phyloP scores from a whole-genome alignment of 768 basidiomycete species.

The Lactarius tabidus region DNA sequence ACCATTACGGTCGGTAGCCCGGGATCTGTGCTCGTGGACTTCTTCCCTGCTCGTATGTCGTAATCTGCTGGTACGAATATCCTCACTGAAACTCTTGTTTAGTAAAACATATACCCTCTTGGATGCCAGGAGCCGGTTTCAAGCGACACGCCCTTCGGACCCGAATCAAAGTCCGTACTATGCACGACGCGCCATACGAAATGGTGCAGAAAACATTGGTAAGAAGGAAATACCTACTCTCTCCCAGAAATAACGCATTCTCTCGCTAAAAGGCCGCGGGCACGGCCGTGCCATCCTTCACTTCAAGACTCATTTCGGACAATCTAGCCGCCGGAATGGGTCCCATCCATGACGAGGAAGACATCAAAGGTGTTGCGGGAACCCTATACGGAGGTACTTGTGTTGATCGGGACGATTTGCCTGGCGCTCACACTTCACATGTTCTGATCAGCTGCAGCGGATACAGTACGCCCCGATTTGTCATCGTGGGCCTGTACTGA shows the following conservation, averaged over 20 bases:
- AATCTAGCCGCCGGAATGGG: conserved; percentile 12
- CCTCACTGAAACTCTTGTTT: neutral
- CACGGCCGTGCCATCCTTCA: conserved; percentile 25
- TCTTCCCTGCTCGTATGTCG: conserved; percentile 33
- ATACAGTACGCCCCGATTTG: conserved; percentile 18
- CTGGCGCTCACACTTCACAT: conserved; percentile 21
- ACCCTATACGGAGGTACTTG: conserved; percentile 22
- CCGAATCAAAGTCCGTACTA: conserved; percentile 21
- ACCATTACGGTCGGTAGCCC: conserved; percentile 28
- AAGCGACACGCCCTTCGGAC: conserved; percentile 25
- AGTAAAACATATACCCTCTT: conserved; percentile 25
- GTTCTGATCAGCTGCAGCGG: conserved; percentile 23
- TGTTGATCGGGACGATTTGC: neutral
- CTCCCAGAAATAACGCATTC: neutral
- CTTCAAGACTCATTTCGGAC: conserved; percentile 22
- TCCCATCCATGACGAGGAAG: conserved; percentile 19
- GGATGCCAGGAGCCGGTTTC: conserved; percentile 28
- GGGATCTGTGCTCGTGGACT: conserved; percentile 34
- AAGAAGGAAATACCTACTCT: neutral
- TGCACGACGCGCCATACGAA: conserved; percentile 25
- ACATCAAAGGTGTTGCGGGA: conserved; percentile 26
- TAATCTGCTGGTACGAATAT: neutral
- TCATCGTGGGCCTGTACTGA: neutral
- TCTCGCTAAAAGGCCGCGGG: conserved; percentile 21
- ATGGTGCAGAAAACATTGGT: conserved; percentile 24